phyloP scores from a whole-genome alignment of 2,329 filamentous ascomycete genomes.

The Lachnellula willkommii region DNA sequence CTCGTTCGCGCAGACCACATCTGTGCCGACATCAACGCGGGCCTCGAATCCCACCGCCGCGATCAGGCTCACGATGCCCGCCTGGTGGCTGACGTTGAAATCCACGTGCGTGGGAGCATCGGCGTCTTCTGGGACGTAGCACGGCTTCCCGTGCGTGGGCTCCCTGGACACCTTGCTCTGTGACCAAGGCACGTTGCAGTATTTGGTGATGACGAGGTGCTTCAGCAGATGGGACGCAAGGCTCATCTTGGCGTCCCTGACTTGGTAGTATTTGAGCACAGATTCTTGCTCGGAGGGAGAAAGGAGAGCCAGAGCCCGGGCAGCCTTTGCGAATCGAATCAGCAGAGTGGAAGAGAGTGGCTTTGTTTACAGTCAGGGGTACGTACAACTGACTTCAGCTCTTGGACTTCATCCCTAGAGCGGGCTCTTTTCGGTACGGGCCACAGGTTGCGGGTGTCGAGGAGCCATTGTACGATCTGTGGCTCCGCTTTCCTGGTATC shows the following conservation, averaged over 20 bases:
- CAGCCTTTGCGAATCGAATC: slow-evolving; percentile 38
- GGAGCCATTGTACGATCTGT: slow-evolving; percentile 52
- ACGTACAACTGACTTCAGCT: slow-evolving; percentile 24
- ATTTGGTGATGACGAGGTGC: slow-evolving; percentile 59
- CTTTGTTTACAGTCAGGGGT: background rate
- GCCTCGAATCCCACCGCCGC: slow-evolving; percentile 35
- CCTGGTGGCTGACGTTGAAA: slow-evolving; percentile 78
- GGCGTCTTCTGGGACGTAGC: slow-evolving; percentile 30
- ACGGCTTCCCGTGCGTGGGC: slow-evolving; percentile 41
- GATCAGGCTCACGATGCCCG: slow-evolving; percentile 65
- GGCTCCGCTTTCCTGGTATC: slow-evolving; percentile 3
- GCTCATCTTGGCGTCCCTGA: slow-evolving; percentile 69
- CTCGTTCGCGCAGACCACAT: slow-evolving; percentile 72
- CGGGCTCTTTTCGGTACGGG: slow-evolving; percentile 38
- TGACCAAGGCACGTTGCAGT: slow-evolving; percentile 55
- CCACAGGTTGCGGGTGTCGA: slow-evolving; percentile 57
- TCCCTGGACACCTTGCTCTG: slow-evolving; percentile 50
- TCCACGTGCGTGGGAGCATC: slow-evolving; percentile 32
- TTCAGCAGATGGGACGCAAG: slow-evolving; percentile 70
- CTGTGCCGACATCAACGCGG: slow-evolving; percentile 57
- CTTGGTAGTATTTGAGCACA: slow-evolving; percentile 58
- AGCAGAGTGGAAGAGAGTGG: background rate
- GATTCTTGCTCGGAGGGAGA: slow-evolving; percentile 49
- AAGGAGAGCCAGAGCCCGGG: slow-evolving; percentile 49
- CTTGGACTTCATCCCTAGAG: slow-evolving; percentile 33